Evolutionary conservation across 2,329 filamentous ascomycete species (phyloP).

Genomic region (Exutisphaerella laricina): DNA sequence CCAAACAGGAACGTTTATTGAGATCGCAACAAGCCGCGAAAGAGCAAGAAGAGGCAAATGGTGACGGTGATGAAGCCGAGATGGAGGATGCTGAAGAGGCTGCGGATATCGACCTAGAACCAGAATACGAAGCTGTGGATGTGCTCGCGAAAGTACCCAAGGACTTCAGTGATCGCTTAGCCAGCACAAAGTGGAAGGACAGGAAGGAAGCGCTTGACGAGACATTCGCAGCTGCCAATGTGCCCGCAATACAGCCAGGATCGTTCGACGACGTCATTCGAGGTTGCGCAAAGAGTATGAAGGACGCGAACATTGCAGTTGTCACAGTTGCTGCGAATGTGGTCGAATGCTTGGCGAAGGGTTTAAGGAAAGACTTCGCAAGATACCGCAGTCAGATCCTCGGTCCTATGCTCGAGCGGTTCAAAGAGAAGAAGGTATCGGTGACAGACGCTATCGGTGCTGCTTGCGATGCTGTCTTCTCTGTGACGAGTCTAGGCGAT

Average conservation of each 20-base stretch:
- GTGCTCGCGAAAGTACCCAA: conserved; percentile 74
- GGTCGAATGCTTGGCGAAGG: conserved; percentile 82
- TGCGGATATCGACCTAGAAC: conserved; percentile 64
- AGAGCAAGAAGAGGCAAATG: conserved; percentile 43
- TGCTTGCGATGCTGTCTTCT: conserved; percentile 69
- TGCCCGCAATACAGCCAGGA: conserved; percentile 85
- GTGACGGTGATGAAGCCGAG: conserved; percentile 33
- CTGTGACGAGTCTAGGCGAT: conserved; percentile 66
- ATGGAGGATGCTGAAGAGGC: conserved; percentile 46
- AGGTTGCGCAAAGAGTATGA: conserved; percentile 91
- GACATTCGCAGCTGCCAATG: conserved; percentile 68
- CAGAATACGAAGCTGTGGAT: conserved; percentile 73
- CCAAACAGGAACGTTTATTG: conserved; percentile 85
- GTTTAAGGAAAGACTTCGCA: conserved; percentile 68
- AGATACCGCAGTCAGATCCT: conserved; percentile 79
- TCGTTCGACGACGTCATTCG: conserved; percentile 80
- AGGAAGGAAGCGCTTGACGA: conserved; percentile 89
- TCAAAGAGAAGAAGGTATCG: conserved; percentile 93
- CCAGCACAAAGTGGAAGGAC: conserved; percentile 97
- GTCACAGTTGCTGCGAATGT: conserved; percentile 91
- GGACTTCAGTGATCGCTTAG: conserved; percentile 75
- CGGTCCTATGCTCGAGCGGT: conserved; percentile 83
- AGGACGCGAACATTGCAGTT: conserved; percentile 94
- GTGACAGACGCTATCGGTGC: conserved; percentile 83
- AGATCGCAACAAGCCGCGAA: conserved; percentile 82